Evolutionary conservation across 306 rosid species (phyloP).

Genomic region (Lablab purpureus): DNA sequence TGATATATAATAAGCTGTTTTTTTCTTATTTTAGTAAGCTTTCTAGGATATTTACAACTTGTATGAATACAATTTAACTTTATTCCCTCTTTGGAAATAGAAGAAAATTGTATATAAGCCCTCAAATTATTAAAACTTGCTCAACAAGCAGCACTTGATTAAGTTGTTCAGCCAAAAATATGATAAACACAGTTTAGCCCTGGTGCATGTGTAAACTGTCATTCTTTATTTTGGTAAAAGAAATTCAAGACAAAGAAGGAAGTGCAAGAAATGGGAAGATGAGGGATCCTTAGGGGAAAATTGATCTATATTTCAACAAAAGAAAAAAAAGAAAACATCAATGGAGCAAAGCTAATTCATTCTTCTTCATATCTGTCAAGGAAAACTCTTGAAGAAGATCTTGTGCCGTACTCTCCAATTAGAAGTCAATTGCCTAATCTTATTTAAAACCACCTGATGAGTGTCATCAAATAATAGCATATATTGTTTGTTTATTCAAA

Average conservation of each 20-base stretch:
- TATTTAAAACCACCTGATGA: background rate
- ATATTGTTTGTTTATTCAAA: background rate
- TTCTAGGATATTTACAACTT: background rate
- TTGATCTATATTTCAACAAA: conserved; percentile 1
- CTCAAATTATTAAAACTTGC: background rate
- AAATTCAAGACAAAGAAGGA: conserved; percentile 4
- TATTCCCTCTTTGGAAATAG: background rate
- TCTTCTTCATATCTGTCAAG: background rate
- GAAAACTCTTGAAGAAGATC: background rate
- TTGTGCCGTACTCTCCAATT: background rate
- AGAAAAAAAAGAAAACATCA: conserved; percentile 15
- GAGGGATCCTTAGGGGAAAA: background rate
- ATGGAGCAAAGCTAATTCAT: background rate
- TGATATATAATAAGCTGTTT: background rate
- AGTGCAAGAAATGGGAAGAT: conserved; percentile 6
- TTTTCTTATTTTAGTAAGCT: background rate
- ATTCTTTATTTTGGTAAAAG: conserved; percentile 6
- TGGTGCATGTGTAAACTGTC: background rate
- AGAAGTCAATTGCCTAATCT: background rate
- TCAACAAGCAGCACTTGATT: background rate
- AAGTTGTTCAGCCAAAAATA: background rate
- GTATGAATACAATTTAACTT: background rate
- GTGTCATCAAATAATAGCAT: conserved; percentile 27
- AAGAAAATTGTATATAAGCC: background rate
- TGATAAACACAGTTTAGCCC: background rate